Conservation (phyloP, 495 filamentous ascomycete species). For the Penicillium crystallinum region DNA sequence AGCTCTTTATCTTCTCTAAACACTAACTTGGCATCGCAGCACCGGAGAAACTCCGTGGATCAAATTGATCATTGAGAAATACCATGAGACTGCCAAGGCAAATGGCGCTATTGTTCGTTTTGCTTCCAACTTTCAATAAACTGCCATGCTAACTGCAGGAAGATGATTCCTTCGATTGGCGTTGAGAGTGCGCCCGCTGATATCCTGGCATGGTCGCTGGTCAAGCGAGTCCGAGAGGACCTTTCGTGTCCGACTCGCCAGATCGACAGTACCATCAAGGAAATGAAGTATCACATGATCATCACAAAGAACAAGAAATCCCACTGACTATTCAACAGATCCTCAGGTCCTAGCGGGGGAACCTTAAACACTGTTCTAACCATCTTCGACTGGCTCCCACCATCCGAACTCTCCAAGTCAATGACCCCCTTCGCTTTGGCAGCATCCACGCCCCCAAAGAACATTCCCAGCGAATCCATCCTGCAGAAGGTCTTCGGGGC, state of each 20-base stretch:
- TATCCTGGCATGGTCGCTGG: slow-evolving; percentile 66
- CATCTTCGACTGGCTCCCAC: slow-evolving; percentile 57
- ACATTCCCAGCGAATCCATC: slow-evolving; percentile 28
- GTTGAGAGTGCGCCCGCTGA: slow-evolving; percentile 85
- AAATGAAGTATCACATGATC: slow-evolving; percentile 48
- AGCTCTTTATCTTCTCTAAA: neutral
- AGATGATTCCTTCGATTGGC: slow-evolving; percentile 81
- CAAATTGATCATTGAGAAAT: slow-evolving; percentile 71
- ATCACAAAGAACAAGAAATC: neutral
- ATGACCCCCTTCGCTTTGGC: slow-evolving; percentile 61
- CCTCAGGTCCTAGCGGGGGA: slow-evolving; percentile 64
- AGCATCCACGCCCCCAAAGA: slow-evolving; percentile 48
- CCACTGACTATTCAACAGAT: slow-evolving; percentile 19
- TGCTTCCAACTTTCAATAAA: neutral
- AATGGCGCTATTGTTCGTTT: slow-evolving; percentile 65
- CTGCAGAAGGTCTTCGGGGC: slow-evolving; percentile 54
- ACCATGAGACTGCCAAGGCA: slow-evolving; percentile 65
- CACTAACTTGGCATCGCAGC: slow-evolving; percentile 23
- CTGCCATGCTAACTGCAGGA: slow-evolving; percentile 16
- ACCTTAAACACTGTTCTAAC: slow-evolving; percentile 61
- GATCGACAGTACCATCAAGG: slow-evolving; percentile 57
- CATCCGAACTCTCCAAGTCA: slow-evolving; percentile 51
- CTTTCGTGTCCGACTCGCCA: slow-evolving; percentile 51
- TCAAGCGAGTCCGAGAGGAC: slow-evolving; percentile 56
- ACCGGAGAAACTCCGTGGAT: slow-evolving; percentile 87